Percentiles rank a stretch among this genome's conserved stretches.
These are phyloP conservation scores for Trichophyton benhamiae DNA, from an alignment of 2,329 filamentous ascomycete genomes.

Conservation along the genomic window DNA sequence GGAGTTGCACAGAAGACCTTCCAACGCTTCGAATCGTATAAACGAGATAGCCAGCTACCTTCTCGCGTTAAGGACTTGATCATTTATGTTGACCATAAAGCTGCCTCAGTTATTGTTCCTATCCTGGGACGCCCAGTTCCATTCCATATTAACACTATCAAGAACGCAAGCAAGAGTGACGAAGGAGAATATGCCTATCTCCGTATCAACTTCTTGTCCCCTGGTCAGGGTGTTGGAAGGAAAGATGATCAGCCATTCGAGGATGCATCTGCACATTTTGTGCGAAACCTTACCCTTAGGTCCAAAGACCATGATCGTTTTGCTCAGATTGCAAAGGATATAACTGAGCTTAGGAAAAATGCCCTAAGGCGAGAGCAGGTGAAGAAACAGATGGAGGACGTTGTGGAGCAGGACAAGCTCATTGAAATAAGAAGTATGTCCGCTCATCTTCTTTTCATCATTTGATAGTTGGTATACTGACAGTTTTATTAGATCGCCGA, in stretches of 20 bases:
- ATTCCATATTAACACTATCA: conserved; percentile 97
- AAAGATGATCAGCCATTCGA: conserved; percentile 98
- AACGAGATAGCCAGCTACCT: conserved; percentile 90
- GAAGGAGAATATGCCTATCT: conserved; percentile 90
- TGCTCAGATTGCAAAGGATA: conserved; percentile 80
- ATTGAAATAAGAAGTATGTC: conserved; percentile 76
- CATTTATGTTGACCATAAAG: conserved; percentile 84
- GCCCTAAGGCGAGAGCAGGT: conserved; percentile 87
- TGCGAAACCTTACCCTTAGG: conserved; percentile 87
- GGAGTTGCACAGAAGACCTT: conserved; percentile 95
- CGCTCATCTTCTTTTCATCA: not conserved
- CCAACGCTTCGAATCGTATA: conserved; percentile 98
- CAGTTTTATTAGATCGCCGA: conserved; percentile 55
- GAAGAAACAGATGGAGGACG: conserved; percentile 99
- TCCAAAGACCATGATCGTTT: conserved; percentile 82
- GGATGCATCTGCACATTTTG: conserved; percentile 88
- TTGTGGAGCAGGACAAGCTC: conserved; percentile 96
- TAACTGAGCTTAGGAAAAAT: conserved; percentile 91
- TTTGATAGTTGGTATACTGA: conserved; percentile 28
- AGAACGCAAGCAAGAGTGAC: conserved; percentile 95
- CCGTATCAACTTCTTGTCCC: conserved; percentile 92
- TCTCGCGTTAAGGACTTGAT: conserved; percentile 68
- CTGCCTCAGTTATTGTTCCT: conserved; percentile 77
- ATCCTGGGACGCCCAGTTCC: conserved; percentile 96
- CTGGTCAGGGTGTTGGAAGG: conserved; percentile 88